These are phyloP conservation scores for Cladochytrium replicatum DNA, from an alignment of 192 early-diverging fungal species.

Conservation along the genomic window DNA sequence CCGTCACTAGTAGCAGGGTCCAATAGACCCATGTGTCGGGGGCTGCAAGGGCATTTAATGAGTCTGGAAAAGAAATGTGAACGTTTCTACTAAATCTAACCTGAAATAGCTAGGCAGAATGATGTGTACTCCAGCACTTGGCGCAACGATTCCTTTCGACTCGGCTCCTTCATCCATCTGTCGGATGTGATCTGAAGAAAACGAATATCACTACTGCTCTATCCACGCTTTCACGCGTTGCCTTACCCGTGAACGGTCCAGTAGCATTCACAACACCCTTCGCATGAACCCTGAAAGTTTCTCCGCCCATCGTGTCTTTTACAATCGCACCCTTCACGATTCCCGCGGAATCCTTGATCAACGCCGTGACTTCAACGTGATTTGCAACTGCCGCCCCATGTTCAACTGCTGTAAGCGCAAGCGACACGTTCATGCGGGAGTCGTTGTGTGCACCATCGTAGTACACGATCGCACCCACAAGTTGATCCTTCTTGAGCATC, in stretches of 20 bases:
- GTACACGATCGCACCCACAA: conserved; percentile 92
- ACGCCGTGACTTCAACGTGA: conserved; percentile 77
- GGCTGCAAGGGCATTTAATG: conserved; percentile 32
- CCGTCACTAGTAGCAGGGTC: conserved; percentile 91
- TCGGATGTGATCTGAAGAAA: conserved; percentile 70
- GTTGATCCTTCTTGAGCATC: conserved; percentile 77
- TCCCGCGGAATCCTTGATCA: conserved; percentile 57
- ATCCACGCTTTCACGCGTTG: conserved; percentile 14
- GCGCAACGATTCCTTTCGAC: conserved; percentile 79
- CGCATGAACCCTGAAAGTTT: conserved; percentile 72
- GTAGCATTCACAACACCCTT: conserved; percentile 95
- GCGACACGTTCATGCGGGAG: conserved; percentile 89
- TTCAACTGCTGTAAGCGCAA: conserved; percentile 79
- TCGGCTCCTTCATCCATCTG: conserved; percentile 69
- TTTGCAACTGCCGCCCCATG: conserved; percentile 90
- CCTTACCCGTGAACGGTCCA: conserved; percentile 54
- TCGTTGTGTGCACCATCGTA: conserved; percentile 99
- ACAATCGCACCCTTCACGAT: conserved; percentile 61
- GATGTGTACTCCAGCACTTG: conserved; percentile 87
- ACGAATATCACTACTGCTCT: neutral
- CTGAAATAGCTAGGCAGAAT: conserved; percentile 88
- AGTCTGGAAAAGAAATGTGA: neutral
- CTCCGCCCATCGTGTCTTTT: conserved; percentile 75
- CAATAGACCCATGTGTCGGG: conserved; percentile 87
- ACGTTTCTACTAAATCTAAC: neutral